A percentile compares a stretch with the other conserved stretches of the same genome.
phyloP scores from a whole-genome alignment of 1,284 basidiomycete genomes.

The Phellopilus nigrolimitatus region DNA sequence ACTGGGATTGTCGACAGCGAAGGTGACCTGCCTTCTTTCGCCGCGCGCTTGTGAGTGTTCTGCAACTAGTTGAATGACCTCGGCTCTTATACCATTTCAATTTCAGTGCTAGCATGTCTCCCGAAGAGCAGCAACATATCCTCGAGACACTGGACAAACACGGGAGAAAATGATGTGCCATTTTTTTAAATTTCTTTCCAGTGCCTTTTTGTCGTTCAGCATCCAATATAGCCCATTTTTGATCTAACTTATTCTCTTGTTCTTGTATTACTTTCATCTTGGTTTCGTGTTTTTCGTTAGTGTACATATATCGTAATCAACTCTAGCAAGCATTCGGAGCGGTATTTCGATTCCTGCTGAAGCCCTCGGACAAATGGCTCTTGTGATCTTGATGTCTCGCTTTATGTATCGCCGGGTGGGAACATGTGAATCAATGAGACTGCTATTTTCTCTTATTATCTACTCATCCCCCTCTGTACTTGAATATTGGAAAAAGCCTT shows the following conservation, averaged over 20 bases:
- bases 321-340: too few relatives aligned
- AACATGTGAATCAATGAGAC: too few relatives aligned
- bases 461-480: too few relatives aligned
- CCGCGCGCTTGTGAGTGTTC: constrained; percentile 55
- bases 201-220: not conserved
- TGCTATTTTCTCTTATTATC: too few relatives aligned
- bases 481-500: too few relatives aligned
- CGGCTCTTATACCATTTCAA: not conserved
- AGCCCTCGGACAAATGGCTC: not conserved
- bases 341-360: too few relatives aligned
- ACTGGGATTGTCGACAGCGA: constrained; percentile 50
- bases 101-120: not conserved
- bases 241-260: not conserved
- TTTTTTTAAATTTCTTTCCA: not conserved
- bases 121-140: constrained; percentile 19
- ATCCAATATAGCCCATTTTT: not conserved
- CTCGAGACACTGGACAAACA: constrained; percentile 16
- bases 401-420: too few relatives aligned
- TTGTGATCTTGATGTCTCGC: too few relatives aligned
- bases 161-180: not conserved
- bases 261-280: not conserved
- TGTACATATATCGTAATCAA: too few relatives aligned
- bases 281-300: too few relatives aligned
- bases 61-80: not conserved
- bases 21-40: constrained; percentile 50